These are phyloP conservation scores for Leccinum aurantiacum DNA, from an alignment of 768 basidiomycete species.

Conservation along the genomic window DNA sequence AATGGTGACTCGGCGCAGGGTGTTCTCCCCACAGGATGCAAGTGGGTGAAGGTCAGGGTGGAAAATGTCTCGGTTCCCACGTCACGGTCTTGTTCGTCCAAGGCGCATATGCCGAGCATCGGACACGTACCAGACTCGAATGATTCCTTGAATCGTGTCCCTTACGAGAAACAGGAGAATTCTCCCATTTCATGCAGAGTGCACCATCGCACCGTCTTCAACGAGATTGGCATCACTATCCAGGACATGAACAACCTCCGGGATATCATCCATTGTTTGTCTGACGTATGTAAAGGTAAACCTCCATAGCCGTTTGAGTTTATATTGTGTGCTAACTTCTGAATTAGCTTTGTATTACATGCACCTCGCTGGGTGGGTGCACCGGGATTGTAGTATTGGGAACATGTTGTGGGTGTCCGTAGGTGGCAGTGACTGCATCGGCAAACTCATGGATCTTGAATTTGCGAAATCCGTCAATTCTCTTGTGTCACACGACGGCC, in stretches of 20 bases:
- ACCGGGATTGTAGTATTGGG: not conserved
- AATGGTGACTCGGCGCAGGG: no score
- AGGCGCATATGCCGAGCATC: not conserved
- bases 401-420: not conserved
- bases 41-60: no score
- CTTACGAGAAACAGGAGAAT: not conserved
- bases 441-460: not conserved
- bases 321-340: not conserved
- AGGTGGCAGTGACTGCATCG: not conserved
- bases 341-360: not conserved
- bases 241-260: not conserved
- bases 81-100: not conserved
- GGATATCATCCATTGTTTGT: not conserved
- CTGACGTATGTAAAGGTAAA: not conserved
- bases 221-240: not conserved
- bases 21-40: no score
- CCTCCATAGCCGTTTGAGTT: not conserved
- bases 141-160: not conserved
- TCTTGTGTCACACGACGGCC: not conserved
- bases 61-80: not conserved
- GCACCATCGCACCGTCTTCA: not conserved
- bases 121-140: not conserved
- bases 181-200: not conserved
- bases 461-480: not conserved
- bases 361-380: not conserved